Conservation (phyloP, 2,329 filamentous ascomycete genomes). For the Cyphellophora attinorum region DNA sequence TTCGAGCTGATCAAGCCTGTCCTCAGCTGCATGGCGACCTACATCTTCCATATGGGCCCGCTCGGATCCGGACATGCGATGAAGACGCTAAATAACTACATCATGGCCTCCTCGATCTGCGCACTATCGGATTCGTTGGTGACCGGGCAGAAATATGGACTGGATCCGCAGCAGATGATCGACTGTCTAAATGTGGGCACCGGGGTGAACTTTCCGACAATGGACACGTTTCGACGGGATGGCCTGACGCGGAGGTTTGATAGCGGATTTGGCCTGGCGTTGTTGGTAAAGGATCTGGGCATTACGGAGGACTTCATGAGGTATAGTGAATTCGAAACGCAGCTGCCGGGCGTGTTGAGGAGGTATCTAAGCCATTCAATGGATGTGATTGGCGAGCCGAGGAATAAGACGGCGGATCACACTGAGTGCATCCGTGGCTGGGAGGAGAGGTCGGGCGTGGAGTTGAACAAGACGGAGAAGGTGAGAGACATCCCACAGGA, state of each 20-base stretch:
- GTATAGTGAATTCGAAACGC: constrained; percentile 3
- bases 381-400: constrained; percentile 1
- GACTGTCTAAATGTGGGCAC: constrained; percentile 31
- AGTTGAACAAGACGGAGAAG: constrained; percentile 2
- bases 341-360: constrained; percentile 1
- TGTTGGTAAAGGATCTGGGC: constrained; percentile 10
- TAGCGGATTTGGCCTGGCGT: constrained; percentile 6
- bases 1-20: constrained; percentile 5
- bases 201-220: constrained; percentile 23
- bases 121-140: constrained; percentile 6
- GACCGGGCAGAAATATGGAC: constrained; percentile 6
- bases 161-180: constrained; percentile 22
- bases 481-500: constrained; percentile 1
- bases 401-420: constrained; percentile 3
- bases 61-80: constrained; percentile 8
- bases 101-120: constrained; percentile 7
- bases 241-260: constrained; percentile 6
- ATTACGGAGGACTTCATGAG: constrained; percentile 12
- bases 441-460: constrained; percentile 5
- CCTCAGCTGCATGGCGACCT: constrained; percentile 5
- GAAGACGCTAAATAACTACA: constrained; percentile 13
- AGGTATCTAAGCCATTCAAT: not conserved
- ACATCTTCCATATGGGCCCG: constrained; percentile 9
- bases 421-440: constrained; percentile 5
- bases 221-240: constrained; percentile 18